These are phyloP conservation scores for Cercospora sesami DNA, from an alignment of 2,329 filamentous ascomycete genomes.

Conservation along the genomic window DNA sequence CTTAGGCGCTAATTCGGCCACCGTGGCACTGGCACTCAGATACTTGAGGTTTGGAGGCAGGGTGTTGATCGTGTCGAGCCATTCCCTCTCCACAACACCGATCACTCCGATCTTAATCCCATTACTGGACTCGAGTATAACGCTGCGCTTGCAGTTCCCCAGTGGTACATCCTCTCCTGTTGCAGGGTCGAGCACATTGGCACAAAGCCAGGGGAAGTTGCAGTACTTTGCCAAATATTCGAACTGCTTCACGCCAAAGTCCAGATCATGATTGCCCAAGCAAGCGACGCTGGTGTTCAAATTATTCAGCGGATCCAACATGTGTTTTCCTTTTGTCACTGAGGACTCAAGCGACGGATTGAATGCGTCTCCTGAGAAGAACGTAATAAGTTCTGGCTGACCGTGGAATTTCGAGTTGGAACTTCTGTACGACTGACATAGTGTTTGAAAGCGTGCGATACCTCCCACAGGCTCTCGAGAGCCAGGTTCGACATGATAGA, in stretches of 20 bases:
- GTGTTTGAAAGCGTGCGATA: conserved; percentile 73
- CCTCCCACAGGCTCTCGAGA: conserved; percentile 84
- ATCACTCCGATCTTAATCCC: conserved; percentile 84
- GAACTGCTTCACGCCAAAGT: conserved; percentile 85
- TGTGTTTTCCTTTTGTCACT: conserved; percentile 85
- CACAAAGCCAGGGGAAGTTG: conserved; percentile 84
- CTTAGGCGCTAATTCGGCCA: conserved; percentile 70
- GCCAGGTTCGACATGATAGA: conserved; percentile 78
- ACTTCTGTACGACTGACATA: conserved; percentile 67
- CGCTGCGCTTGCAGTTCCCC: conserved; percentile 71
- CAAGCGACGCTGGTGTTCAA: conserved; percentile 79
- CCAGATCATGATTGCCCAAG: conserved; percentile 88
- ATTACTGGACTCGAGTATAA: conserved; percentile 76
- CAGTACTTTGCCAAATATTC: conserved; percentile 70
- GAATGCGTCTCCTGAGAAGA: conserved; percentile 91
- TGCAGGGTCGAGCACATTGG: conserved; percentile 82
- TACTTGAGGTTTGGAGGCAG: conserved; percentile 81
- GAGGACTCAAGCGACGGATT: conserved; percentile 87
- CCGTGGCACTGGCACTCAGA: conserved; percentile 73
- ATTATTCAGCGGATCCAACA: conserved; percentile 80
- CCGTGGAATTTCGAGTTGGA: conserved; percentile 57
- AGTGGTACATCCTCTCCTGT: conserved; percentile 73
- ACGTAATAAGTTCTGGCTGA: conserved; percentile 68
- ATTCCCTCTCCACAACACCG: conserved; percentile 82
- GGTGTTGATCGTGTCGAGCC: conserved; percentile 84